Base-by-base conservation (phyloP, 176 grass and related monocot species). In the Guadua angustifolia region DNA sequence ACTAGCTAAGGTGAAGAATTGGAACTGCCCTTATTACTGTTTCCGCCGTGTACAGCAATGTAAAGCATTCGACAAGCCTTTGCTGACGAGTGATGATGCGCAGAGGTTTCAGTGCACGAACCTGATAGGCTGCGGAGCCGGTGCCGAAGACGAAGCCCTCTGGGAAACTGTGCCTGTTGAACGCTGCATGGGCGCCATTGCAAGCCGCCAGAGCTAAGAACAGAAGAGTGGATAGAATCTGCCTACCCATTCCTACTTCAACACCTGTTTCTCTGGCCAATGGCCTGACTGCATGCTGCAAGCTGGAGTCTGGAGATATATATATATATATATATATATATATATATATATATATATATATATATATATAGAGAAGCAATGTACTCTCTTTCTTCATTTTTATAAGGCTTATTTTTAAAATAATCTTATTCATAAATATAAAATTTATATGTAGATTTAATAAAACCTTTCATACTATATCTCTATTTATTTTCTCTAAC, bases 111-210 rank as follows among this genome's bases (percentile, higher is more conserved):
- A 78, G 44, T 46, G 44, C 44, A 46, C 4, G 35, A 35, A 50
- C 4, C 90, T 92, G 90, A n/a, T 89, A 92, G 5, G 87, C 7
- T 17, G 90, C 61, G 17, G 90, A 89, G 57, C 86, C 90, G 2
- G 90, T 74, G 52, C 90, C 87, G 51, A 92, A 92, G 79, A 89
- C 0, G 90, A 92, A 92, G 9, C 35, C 87, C 59, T 80, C 1
- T 0, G 90, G 90, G 70, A 92, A 92, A 58, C 72, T 86, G 66
- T 65, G 1, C 44, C 90, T 44, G 83, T 55, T 45, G 47, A 86
- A 79, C 46, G 40, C 13, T 6, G 55, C 84, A 38, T 86, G 0
- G 0, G 68, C 84, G 16, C 33, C 24, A 13, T 4, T 47, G 77
- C 69, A 66, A 5, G 49, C 18, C 3, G 13, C 4, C 0, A 73